Base-by-base conservation (phyloP, 2,329 filamentous ascomycete species). In the Paecilomyces dactylethromorphus region DNA sequence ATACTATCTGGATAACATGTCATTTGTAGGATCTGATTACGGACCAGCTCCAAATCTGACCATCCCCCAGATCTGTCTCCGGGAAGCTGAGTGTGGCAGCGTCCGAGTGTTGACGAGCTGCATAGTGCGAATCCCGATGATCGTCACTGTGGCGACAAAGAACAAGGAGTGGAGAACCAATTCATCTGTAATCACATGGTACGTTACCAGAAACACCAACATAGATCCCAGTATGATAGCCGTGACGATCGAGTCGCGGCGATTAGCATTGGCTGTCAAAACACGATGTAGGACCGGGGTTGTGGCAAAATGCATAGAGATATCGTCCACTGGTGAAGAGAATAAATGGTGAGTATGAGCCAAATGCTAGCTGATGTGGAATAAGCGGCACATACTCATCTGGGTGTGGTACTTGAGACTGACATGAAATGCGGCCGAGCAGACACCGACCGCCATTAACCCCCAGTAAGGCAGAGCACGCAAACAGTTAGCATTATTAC, bases 361-460 rank as follows among this genome's bases (percentile, higher is more conserved):
- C 2, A 12, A 12, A 33, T 33, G 12, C 8, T 33, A 33, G 31
- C 12, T 33, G 31, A 33, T 12, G 31, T 33, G 31, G 31, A 33
- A 33, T 7, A 33, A 7, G 31, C 12, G 31, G 31, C 31, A 63
- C 63, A 11, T 66, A 70, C 68, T 69, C 69, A 70, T 71, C 51
- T 71, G 69, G 0, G 69, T 71, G 59, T 69, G 68, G 55, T 71
- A 71, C 59, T 71, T 71, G 15, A 71, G 59, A 0, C 67, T 70
- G 66, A 70, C 68, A 56, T 71, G 69, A 58, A 69, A 71, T 0
- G 63, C 66, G 2, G 54, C 67, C 0, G 69, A 71, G 58, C 69
- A 71, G 26, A 68, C 45, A 1, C 68, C 69, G 1, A 71, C 69
- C 13, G 66, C 67, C 24, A 33, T 33, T 33, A 33, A 33, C 8